Conservation (phyloP, 108 stramenopile species). For the Asterionellopsis glacialis region DNA sequence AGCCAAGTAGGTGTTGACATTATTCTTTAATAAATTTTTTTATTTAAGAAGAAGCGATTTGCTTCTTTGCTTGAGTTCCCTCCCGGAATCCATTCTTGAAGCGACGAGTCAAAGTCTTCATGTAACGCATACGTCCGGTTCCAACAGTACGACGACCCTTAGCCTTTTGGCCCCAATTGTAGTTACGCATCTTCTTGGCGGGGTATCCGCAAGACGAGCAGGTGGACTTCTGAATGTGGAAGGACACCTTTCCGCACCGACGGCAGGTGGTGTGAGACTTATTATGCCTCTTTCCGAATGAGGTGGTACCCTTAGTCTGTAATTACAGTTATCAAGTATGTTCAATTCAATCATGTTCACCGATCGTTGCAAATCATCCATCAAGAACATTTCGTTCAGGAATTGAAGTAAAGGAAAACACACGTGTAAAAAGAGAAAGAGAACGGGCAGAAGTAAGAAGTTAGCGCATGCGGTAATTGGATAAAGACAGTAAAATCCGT, state of each 20-base stretch:
- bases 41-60: constrained; percentile 52
- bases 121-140: constrained; percentile 98
- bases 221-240: constrained; percentile 99
- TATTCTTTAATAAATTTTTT: constrained; percentile 3
- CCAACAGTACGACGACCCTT: constrained; percentile 96
- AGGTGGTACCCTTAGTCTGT: constrained; percentile 99
- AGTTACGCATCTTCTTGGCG: constrained; percentile 93
- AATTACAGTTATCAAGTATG: no score
- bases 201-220: constrained; percentile 99
- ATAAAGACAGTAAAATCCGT: no score
- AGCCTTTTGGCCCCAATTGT: constrained; percentile 97
- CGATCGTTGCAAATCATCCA: no score
- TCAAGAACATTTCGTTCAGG: no score
- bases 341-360: no score
- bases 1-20: no score
- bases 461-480: no score
- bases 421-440: no score
- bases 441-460: no score
- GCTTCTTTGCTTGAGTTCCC: constrained; percentile 93
- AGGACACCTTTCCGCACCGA: constrained; percentile 97
- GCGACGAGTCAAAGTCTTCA: constrained; percentile 96
- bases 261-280: constrained; percentile 99
- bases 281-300: constrained; percentile 99
- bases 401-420: no score
- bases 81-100: constrained; percentile 99